Percentiles rank a stretch among this genome's conserved stretches.
Conservation (phyloP, 163 green algal genomes). For the Scenedesmus sp. region DNA sequence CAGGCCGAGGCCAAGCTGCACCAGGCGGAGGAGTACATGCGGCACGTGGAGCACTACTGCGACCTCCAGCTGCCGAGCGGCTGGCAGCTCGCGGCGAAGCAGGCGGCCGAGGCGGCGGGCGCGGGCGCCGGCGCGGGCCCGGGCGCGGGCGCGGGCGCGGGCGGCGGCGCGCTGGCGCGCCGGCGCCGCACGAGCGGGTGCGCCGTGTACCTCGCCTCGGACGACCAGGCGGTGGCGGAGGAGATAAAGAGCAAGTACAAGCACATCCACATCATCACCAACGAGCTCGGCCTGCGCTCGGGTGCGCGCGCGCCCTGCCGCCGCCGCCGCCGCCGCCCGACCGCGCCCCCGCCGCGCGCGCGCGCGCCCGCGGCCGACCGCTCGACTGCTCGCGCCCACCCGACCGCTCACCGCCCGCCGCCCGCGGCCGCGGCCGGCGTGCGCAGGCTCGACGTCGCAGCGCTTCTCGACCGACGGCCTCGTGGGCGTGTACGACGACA, state of each 20-base stretch:
- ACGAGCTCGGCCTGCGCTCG: neutral
- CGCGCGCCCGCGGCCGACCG: too few species aligned
- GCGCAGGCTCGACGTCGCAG: neutral
- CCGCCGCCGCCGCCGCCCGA: too few species aligned
- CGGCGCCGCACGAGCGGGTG: neutral
- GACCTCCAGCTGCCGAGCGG: slow-evolving; percentile 9
- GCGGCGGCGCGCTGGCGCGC: neutral
- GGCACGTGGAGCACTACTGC: slow-evolving; percentile 38
- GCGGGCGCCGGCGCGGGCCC: neutral
- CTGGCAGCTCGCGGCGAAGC: slow-evolving; percentile 17
- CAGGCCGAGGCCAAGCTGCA: slow-evolving; percentile 1
- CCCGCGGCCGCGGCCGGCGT: neutral
- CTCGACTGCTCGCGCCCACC: neutral
- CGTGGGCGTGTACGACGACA: slow-evolving; percentile 31
- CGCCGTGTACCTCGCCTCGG: slow-evolving; percentile 29
- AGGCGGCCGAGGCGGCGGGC: neutral
- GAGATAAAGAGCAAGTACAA: slow-evolving; percentile 15
- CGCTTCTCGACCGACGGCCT: slow-evolving; percentile 27
- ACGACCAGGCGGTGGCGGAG: slow-evolving; percentile 4
- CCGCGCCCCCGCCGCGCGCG: neutral
- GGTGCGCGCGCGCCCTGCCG: neutral
- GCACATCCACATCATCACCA: slow-evolving; percentile 29
- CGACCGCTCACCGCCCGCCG: neutral
- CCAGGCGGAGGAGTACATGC: slow-evolving; percentile 29
- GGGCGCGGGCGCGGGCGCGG: neutral